These are phyloP conservation scores for Hypoxylon crocopeplum DNA, from an alignment of 495 filamentous ascomycete genomes.

Conservation along the genomic window DNA sequence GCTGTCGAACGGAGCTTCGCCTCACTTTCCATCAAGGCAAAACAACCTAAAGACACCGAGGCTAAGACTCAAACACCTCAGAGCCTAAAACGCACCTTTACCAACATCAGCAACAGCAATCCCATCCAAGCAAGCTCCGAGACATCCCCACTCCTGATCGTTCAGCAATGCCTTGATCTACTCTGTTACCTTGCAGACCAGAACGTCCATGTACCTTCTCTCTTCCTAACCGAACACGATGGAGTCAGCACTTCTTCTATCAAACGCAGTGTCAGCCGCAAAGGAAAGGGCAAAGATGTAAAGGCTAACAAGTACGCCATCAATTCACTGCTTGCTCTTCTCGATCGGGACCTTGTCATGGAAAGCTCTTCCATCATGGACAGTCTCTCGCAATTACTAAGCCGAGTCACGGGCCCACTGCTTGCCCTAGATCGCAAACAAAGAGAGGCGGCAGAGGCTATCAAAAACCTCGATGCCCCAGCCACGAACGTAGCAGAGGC, in stretches of 20 bases:
- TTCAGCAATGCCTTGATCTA: slow-evolving; percentile 89
- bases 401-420: slow-evolving; percentile 86
- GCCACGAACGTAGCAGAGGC: slow-evolving; percentile 39
- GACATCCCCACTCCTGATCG: slow-evolving; percentile 89
- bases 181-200: slow-evolving; percentile 80
- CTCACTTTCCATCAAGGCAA: slow-evolving; percentile 88
- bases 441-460: slow-evolving; percentile 68
- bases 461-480: slow-evolving; percentile 60
- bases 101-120: slow-evolving; percentile 56
- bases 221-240: slow-evolving; percentile 97
- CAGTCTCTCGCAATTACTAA: slow-evolving; percentile 82
- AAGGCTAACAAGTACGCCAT: slow-evolving; percentile 88
- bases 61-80: slow-evolving; percentile 77
- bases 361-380: slow-evolving; percentile 97
- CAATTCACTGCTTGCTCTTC: slow-evolving; percentile 84
- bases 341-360: slow-evolving; percentile 91
- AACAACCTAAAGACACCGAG: slow-evolving; percentile 69
- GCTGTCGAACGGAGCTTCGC: slow-evolving; percentile 95
- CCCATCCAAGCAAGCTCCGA: slow-evolving; percentile 69
- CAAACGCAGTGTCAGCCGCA: slow-evolving; percentile 78
- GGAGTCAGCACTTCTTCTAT: slow-evolving; percentile 65
- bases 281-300: slow-evolving; percentile 83
- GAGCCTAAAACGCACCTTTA: slow-evolving; percentile 71
- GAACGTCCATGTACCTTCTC: slow-evolving; percentile 81
- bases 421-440: slow-evolving; percentile 83